Evolutionary conservation across 1,284 basidiomycete genomes (phyloP), one percentile per base, ranked within the genome.

Genomic region (Pseudozyma tsukubaensis): DNA sequence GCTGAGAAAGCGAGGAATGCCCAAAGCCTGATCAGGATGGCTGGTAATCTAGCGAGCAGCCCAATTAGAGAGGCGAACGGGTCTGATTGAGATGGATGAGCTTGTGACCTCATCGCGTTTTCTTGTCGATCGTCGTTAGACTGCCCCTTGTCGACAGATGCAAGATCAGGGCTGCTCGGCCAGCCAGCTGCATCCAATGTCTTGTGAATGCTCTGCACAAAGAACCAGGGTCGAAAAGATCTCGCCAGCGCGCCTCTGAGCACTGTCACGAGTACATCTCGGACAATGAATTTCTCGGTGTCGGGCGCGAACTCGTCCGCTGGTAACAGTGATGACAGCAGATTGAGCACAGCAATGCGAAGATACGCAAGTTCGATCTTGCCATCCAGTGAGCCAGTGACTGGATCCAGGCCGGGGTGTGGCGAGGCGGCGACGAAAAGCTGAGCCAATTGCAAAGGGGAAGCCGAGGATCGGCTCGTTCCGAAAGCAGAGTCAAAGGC

Each of bases 171-270:
- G 37, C 64, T 13, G 50, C 57, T 60, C 19, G 57, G 32, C 67
- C 67, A 75, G 18, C 59, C 59, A 7, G 47, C 39, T 12, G 59
- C 52, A 21, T 76, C 74, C 4, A 76, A 55, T 10, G 44, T 59
- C 50, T 69, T 76, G 62, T 76, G 55, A 0, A 73, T 35, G 45
- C 70, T 76, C 64, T 73, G 74, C 10, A 70, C 67, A 32, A 76
- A 56, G 47, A 76, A 76, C 70, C 74, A 76, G 1, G 74, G 74
- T 10, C 74, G 62, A 18, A 53, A 63, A 0, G 65, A 64, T 10
- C 63, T 63, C 29, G 59, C 66, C 2, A 76, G 56, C 21, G 58
- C 61, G 13, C 65, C 69, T 49, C 74, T 43, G 11, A 73, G 67
- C 29, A 73, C 74, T 4, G 62, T 64, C 29, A 73, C 72, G 12